phyloP scores from a whole-genome alignment of 75 land plant species.

The Selaginella moellendorffii region DNA sequence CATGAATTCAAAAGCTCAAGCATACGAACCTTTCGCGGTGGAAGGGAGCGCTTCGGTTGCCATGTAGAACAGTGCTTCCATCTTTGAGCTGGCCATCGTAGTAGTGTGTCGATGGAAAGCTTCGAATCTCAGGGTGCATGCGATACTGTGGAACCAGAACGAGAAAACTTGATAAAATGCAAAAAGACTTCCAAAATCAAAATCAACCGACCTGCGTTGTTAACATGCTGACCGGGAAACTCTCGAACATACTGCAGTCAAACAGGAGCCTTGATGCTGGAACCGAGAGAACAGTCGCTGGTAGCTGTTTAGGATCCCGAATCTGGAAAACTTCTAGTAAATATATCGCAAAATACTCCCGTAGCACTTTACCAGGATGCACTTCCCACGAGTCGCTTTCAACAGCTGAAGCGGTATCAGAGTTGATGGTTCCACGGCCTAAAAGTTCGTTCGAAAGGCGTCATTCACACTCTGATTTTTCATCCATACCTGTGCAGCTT shows the following conservation, averaged over 20 bases:
- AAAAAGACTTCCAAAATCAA: neutral
- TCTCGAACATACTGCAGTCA: constrained; percentile 10
- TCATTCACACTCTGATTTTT: too few relatives aligned
- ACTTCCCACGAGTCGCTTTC: neutral
- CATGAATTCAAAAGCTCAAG: too few relatives aligned
- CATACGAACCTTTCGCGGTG: too few relatives aligned
- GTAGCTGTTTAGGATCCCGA: constrained; percentile 5
- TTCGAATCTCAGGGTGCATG: constrained; percentile 5
- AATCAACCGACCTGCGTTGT: neutral
- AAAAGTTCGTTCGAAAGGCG: too few relatives aligned
- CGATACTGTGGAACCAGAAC: constrained; percentile 6
- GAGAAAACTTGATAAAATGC: too few relatives aligned
- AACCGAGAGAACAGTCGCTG: neutral
- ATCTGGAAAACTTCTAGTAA: too few relatives aligned
- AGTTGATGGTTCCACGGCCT: neutral
- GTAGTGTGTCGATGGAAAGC: neutral
- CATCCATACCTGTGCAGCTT: constrained; percentile 1
- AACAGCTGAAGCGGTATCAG: neutral
- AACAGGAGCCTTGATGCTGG: neutral
- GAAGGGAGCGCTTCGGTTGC: too few relatives aligned
- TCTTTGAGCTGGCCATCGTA: neutral
- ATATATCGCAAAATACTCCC: too few relatives aligned
- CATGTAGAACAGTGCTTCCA: constrained; percentile 1
- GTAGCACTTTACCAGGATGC: neutral
- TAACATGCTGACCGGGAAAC: constrained; percentile 5